phyloP scores from a whole-genome alignment of 768 basidiomycete genomes.

The Rhodocollybia butyracea region DNA sequence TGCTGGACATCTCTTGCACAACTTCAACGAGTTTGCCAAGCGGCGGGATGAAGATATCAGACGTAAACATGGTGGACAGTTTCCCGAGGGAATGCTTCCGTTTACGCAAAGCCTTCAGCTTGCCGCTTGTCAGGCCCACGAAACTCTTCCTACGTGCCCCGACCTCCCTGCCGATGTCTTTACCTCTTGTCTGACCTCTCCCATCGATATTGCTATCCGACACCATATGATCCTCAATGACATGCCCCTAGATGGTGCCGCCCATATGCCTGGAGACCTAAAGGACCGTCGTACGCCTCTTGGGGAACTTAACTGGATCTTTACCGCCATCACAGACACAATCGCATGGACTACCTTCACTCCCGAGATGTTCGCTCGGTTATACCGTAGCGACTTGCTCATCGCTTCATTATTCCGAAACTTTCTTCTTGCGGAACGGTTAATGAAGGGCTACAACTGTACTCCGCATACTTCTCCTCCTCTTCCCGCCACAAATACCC shows the following conservation, averaged over 20 bases:
- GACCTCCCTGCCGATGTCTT: conserved; percentile 97
- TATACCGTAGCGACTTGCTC: conserved; percentile 93
- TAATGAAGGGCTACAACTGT: conserved; percentile 98
- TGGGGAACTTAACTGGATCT: conserved; percentile 99
- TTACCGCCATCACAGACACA: conserved; percentile 97
- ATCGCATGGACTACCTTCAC: conserved; percentile 99
- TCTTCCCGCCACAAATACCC: conserved; percentile 94
- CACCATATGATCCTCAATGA: conserved; percentile 88
- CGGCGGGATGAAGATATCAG: conserved; percentile 68
- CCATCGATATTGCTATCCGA: conserved; percentile 95
- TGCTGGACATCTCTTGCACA: conserved; percentile 90
- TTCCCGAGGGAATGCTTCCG: conserved; percentile 59
- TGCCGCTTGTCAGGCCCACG: conserved; percentile 89
- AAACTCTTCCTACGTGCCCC: conserved; percentile 90
- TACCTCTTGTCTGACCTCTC: conserved; percentile 95
- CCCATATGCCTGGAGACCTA: conserved; percentile 81
- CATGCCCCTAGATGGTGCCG: conserved; percentile 80
- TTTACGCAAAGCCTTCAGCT: conserved; percentile 90
- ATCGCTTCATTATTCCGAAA: conserved; percentile 97
- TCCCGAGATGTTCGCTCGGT: conserved; percentile 85
- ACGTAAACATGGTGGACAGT: conserved; percentile 54
- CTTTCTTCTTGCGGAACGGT: conserved; percentile 93
- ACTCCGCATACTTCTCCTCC: conserved; percentile 92
- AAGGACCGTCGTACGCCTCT: conserved; percentile 95
- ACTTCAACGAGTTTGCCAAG: conserved; percentile 81